Evolutionary conservation across 305 asterid genomes (phyloP).

Genomic region (Fraxinus greggii): DNA sequence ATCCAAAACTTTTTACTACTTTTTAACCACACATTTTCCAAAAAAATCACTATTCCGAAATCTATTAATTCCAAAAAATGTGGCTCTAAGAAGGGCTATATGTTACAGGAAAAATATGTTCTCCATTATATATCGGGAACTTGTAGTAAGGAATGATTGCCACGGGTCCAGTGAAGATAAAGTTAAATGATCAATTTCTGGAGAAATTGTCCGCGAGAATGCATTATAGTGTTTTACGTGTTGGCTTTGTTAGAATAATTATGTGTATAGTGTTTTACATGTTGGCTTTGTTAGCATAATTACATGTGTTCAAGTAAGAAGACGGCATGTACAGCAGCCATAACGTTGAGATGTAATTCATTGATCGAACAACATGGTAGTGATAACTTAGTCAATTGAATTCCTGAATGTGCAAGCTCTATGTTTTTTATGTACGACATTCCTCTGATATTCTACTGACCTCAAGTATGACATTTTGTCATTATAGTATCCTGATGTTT

Average conservation of each 20-base stretch:
- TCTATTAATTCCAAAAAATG: background rate
- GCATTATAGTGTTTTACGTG: background rate
- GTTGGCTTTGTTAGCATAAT: slow-evolving; percentile 15
- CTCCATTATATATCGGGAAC: background rate
- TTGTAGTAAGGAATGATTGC: background rate
- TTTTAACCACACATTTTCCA: background rate
- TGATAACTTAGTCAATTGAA: background rate
- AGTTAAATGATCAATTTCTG: background rate
- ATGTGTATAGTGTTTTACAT: background rate
- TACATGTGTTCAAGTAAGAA: background rate
- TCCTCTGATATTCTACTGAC: background rate
- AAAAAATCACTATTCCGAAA: background rate
- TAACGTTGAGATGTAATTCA: background rate
- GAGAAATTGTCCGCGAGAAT: background rate
- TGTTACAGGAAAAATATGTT: slow-evolving; percentile 5
- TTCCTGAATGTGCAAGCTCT: background rate
- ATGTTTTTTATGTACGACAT: background rate
- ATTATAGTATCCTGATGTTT: background rate
- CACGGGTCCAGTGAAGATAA: background rate
- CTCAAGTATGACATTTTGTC: background rate
- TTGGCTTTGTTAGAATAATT: slow-evolving; percentile 17
- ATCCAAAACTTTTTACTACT: background rate
- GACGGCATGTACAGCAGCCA: background rate
- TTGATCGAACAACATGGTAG: background rate
- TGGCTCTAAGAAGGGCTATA: background rate